phyloP scores from a whole-genome alignment of 2,329 filamentous ascomycete genomes.

The Stemphylium lycopersici region DNA sequence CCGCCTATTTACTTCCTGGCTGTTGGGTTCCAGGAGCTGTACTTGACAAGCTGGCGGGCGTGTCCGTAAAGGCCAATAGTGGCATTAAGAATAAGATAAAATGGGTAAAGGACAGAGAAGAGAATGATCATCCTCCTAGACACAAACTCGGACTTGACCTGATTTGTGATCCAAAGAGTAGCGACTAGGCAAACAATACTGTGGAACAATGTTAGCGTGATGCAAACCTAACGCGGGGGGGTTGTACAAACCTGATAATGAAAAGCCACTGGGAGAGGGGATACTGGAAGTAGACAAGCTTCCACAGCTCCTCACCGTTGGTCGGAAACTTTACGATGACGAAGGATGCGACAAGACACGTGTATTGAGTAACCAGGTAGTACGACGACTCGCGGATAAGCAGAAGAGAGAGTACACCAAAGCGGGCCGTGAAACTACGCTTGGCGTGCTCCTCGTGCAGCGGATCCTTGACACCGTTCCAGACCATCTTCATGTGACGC shows the following conservation, averaged over 20 bases:
- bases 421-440: constrained; percentile 47
- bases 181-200: constrained; percentile 52
- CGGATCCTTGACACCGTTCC: constrained; percentile 48
- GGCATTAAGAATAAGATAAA: constrained; percentile 53
- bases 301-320: constrained; percentile 45
- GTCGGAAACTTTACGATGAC: constrained; percentile 54
- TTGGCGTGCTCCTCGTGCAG: constrained; percentile 34
- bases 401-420: constrained; percentile 55
- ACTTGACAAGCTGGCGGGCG: constrained; percentile 54
- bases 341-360: constrained; percentile 54
- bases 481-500: constrained; percentile 52
- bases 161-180: constrained; percentile 56
- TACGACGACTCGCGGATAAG: constrained; percentile 56
- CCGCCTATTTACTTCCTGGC: constrained; percentile 36
- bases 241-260: constrained; percentile 49
- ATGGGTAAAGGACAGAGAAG: constrained; percentile 53
- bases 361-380: constrained; percentile 58
- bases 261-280: constrained; percentile 57
- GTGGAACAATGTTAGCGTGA: constrained; percentile 23
- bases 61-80: constrained; percentile 57
- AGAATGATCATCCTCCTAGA: constrained; percentile 49
- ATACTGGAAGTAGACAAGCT: constrained; percentile 57
- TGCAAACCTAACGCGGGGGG: constrained; percentile 5
- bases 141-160: constrained; percentile 55
- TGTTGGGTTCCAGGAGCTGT: constrained; percentile 58